These are phyloP conservation scores for Saccharomycopsis fibuligera DNA, from an alignment of 805 yeast genomes.

Conservation along the genomic window DNA sequence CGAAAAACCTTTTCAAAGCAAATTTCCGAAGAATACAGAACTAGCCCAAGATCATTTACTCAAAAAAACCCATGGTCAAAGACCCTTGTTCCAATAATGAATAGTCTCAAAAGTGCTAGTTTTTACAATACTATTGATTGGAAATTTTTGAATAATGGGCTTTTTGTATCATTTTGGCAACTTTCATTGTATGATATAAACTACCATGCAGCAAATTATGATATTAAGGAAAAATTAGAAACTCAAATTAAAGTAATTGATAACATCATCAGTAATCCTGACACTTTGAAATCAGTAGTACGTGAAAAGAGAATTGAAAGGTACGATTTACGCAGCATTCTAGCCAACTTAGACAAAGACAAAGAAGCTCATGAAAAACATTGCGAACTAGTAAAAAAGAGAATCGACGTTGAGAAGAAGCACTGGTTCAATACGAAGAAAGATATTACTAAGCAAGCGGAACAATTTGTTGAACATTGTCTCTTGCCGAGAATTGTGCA, in stretches of 20 bases:
- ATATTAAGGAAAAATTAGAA: conserved; percentile 37
- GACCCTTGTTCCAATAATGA: conserved; percentile 10
- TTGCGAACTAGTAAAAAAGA: conserved; percentile 26
- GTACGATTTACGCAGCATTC: conserved; percentile 1
- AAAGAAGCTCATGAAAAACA: conserved; percentile 25
- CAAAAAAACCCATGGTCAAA: conserved; percentile 10
- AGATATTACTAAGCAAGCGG: conserved; percentile 24
- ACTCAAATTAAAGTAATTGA: conserved; percentile 28
- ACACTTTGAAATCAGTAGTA: conserved; percentile 30
- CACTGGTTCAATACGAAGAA: conserved; percentile 35
- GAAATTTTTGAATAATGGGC: conserved; percentile 27
- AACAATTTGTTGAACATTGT: conserved; percentile 52
- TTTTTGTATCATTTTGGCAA: conserved; percentile 68
- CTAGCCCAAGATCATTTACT: conserved; percentile 9
- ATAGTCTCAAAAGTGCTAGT: conserved; percentile 18
- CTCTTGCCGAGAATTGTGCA: conserved; percentile 70
- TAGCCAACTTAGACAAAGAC: conserved; percentile 2
- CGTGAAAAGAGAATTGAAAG: conserved; percentile 33
- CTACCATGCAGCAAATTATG: conserved; percentile 44
- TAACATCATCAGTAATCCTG: not conserved
- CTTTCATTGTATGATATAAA: conserved; percentile 65
- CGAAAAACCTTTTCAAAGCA: conserved; percentile 36
- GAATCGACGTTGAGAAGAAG: conserved; percentile 27
- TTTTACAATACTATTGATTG: conserved; percentile 25
- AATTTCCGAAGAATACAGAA: conserved; percentile 24